A percentile compares a stretch with the other conserved stretches of the same genome.
Evolutionary conservation across 768 basidiomycete species (phyloP).

Genomic region (Macrolepiota albuminosa): DNA sequence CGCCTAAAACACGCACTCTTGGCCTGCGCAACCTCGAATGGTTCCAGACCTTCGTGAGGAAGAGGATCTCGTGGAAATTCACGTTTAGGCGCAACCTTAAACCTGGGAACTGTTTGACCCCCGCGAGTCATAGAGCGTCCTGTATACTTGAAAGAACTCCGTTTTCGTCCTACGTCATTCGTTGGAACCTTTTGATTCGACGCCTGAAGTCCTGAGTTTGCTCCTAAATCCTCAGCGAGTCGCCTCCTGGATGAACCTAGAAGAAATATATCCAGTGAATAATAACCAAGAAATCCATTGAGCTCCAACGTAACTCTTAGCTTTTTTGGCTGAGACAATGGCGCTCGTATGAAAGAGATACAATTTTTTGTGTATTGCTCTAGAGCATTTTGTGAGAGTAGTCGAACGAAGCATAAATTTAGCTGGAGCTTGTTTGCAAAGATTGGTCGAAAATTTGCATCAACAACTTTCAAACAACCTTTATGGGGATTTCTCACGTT

Average conservation of each 20-base stretch:
- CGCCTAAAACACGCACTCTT: conserved; percentile 7
- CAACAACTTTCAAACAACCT: conserved; percentile 2
- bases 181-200: conserved; percentile 11
- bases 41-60: conserved; percentile 7
- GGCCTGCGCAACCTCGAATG: not conserved
- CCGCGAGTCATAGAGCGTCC: not conserved
- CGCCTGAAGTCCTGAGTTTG: conserved; percentile 2
- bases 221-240: conserved; percentile 11
- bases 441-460: not conserved
- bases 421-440: not conserved
- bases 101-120: not conserved
- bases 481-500: not conserved
- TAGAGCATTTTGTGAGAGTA: conserved; percentile 4
- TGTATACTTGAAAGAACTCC: not conserved
- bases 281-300: not conserved
- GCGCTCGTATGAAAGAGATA: conserved; percentile 7
- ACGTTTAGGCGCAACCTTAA: not conserved
- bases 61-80: conserved; percentile 13
- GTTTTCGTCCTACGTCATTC: not conserved
- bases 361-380: not conserved
- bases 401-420: conserved; percentile 10
- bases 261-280: not conserved
- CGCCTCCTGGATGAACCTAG: conserved; percentile 15
- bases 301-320: conserved; percentile 1
- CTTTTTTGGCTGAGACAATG: not conserved